Base-by-base conservation (phyloP, 2,329 filamentous ascomycete species). In the Trichoderma lentiforme region DNA sequence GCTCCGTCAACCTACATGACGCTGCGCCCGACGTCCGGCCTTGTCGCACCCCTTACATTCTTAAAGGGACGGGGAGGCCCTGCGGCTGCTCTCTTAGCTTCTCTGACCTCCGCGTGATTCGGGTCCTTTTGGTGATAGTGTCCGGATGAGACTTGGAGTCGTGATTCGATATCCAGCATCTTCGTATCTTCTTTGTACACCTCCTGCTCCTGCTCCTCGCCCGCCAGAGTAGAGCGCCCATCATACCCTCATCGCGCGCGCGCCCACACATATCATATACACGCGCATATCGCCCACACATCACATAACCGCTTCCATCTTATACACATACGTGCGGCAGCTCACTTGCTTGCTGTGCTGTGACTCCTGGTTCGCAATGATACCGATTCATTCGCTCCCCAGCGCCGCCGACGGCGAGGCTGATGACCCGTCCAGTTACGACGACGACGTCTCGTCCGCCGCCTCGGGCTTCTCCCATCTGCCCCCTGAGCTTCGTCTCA, bases 401-500 rank as follows among this genome's bases (percentile, higher is more conserved):
- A 71, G 66, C 66, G 66, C 62, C 34, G 56, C 71, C 58, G 58
- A 72, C 43, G 57, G 58, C 66, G 71, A 72, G 53, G 26, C 65
- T 67, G 64, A 68, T 67, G 64, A 68, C 47, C 63, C 28, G 57
- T 63, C 43, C 34, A 53, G 56, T 62, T 67, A 36, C 53, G 65
- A 47, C 58, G 51, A 67, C 43, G 70, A 47, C 36, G 34, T 56
- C 47, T 47, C 58, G 21, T 57, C 62, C 34, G 64, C 72, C 36
- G 63, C 53, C 62, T 74, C 74, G 60, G 75, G 69, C 71, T 81
- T 82, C 66, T 66, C 73, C 61, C 77, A 76, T 36, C 75, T 83
- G 11, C 81, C 81, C 4, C 72, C 80, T 11, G 81, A 83, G 74
- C 77, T 83, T 62, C 80, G 81, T 30, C 77, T 82, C 64, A 81